Base-by-base conservation (phyloP, 768 basidiomycete genomes). In the Auricularia sp. region DNA sequence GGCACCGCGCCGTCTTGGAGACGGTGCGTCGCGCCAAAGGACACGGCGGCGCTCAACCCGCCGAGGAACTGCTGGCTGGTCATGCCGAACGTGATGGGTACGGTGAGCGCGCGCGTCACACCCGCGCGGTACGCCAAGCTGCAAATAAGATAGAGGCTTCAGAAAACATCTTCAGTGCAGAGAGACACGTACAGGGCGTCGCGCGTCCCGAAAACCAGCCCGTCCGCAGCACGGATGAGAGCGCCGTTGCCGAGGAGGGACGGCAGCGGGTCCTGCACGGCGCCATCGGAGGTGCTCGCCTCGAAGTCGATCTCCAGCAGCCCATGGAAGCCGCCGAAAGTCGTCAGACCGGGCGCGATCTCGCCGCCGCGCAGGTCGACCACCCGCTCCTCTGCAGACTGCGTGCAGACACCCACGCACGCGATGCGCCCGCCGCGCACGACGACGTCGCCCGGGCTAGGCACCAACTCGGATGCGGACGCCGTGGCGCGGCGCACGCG, bases 81-180 rank as follows among this genome's bases (percentile, higher is more conserved):
- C 8, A 42, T 8, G 39, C 39, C 39, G 13, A 42, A 42, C 8
- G 13, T 14, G 3, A 42, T 42, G 8, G 92, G 92, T 0, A 85
- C 81, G 0, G 82, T 79, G 18, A 94, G 77, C 1, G 82, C 88
- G 1, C 80, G 81, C 2, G 90, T 90, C 2, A 94, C 87, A 3
- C 92, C 92, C 6, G 80, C 74, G 29, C 84, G 83, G 70, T 91
- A 89, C 0, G 92, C 89, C 45, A 89, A 71, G 39, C 90, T 92
- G 68, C 29, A 29, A 29, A 29, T 29, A 29, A 29, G 0, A 29
- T 36, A 62, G 1, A 59, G 11, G 56, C 14, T 34, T 10, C 34
- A 14, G 29, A 29, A 29, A 29, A 29, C 29, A 29, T 29, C 29
- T 24, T 16, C 8, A 42, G 13, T 14, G 70, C 75, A 77, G 69